Conservation (phyloP, 1,284 basidiomycete genomes). For the Pholiota adiposa region DNA sequence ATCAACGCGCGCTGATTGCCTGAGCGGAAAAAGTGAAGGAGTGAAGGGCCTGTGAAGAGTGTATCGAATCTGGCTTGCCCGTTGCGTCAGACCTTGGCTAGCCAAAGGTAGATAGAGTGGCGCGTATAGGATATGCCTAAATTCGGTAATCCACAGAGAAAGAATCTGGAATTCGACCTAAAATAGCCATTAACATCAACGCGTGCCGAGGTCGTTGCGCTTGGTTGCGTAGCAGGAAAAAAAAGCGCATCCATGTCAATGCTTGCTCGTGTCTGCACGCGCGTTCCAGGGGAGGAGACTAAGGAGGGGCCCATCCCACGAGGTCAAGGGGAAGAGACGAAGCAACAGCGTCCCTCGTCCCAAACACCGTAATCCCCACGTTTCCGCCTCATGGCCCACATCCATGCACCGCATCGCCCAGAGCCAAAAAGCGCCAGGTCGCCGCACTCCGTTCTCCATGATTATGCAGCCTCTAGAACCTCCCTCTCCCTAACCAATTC, state of each 20-base stretch:
- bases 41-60: no score
- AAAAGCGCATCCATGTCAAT: constrained; percentile 1
- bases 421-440: constrained; percentile 17
- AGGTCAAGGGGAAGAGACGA: constrained; percentile 19
- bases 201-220: neutral
- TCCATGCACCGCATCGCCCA: constrained; percentile 9
- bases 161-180: neutral
- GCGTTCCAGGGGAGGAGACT: neutral
- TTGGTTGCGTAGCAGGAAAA: neutral
- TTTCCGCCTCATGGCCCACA: constrained; percentile 26
- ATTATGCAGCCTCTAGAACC: constrained; percentile 14
- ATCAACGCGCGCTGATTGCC: no score
- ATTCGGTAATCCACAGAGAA: neutral
- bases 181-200: constrained; percentile 1
- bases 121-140: neutral
- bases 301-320: constrained; percentile 16
- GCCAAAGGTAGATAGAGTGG: neutral
- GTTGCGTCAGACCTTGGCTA: no score
- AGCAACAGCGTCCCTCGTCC: constrained; percentile 9
- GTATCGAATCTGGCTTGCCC: no score
- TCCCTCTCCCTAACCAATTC: constrained; percentile 17
- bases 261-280: constrained; percentile 2
- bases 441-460: constrained; percentile 16
- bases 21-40: no score
- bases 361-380: constrained; percentile 22